Conservation (phyloP, 2,329 filamentous ascomycete genomes). For the Penicillium brasilianum region DNA sequence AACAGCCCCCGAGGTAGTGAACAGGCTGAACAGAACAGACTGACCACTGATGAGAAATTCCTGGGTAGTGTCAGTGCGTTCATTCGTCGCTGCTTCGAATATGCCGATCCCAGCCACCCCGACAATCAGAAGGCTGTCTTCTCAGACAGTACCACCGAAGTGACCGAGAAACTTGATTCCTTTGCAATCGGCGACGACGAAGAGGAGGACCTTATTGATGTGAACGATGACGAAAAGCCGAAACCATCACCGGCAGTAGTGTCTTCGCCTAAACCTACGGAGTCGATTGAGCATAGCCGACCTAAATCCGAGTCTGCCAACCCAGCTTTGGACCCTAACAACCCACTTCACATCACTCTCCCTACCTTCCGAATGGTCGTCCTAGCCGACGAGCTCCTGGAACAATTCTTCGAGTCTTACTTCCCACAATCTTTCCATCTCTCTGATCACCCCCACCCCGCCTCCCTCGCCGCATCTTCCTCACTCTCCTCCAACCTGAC, state of each 20-base stretch:
- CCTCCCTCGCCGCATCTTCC: slow-evolving; percentile 49
- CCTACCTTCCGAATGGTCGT: slow-evolving; percentile 99
- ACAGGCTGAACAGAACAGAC: slow-evolving; percentile 49
- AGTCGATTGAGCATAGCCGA: slow-evolving; percentile 50
- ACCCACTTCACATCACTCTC: slow-evolving; percentile 92
- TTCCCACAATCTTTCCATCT: slow-evolving; percentile 93
- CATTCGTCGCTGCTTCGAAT: slow-evolving; percentile 95
- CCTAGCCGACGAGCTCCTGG: slow-evolving; percentile 89
- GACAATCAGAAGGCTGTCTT: slow-evolving; percentile 56
- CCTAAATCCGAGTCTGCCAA: slow-evolving; percentile 80
- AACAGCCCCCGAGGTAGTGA: slow-evolving; percentile 45
- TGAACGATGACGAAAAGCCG: slow-evolving; percentile 37
- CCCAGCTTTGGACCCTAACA: slow-evolving; percentile 85
- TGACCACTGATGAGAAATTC: slow-evolving; percentile 81
- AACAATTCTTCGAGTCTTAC: slow-evolving; percentile 96
- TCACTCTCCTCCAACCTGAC: slow-evolving; percentile 73
- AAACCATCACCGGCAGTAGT: slow-evolving; percentile 29
- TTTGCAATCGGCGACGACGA: slow-evolving; percentile 79
- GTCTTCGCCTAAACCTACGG: slow-evolving; percentile 22
- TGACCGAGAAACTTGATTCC: slow-evolving; percentile 55
- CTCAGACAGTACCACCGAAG: slow-evolving; percentile 37
- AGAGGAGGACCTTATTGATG: slow-evolving; percentile 50
- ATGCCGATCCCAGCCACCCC: slow-evolving; percentile 88
- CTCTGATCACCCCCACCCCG: slow-evolving; percentile 64
- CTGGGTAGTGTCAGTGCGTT: slow-evolving; percentile 93